These are phyloP conservation scores for Salix dunnii DNA, from an alignment of 345 rosid species.

Conservation along the genomic window DNA sequence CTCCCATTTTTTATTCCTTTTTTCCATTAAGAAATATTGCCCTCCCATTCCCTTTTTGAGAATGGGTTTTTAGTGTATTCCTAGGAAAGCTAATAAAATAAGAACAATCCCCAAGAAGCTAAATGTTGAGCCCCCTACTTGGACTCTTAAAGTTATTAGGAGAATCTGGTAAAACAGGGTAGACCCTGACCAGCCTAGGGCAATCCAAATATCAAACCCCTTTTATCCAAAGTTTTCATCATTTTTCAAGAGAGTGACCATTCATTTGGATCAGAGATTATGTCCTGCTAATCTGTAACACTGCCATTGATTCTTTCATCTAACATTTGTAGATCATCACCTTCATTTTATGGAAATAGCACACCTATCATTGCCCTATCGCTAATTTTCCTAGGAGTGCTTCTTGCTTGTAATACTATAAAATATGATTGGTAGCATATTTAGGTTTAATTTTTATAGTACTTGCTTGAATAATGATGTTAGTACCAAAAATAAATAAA, in stretches of 20 bases:
- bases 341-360: conserved; percentile 12
- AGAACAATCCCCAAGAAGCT: conserved; percentile 73
- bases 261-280: conserved; percentile 83
- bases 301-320: conserved; percentile 1
- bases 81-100: conserved; percentile 54
- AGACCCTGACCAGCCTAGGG: conserved; percentile 86
- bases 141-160: conserved; percentile 92
- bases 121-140: conserved; percentile 80
- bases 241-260: conserved; percentile 85
- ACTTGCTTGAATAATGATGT: conserved; percentile 10
- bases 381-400: conserved; percentile 1
- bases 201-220: conserved; percentile 66
- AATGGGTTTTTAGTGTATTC: no score
- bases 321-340: conserved; percentile 23
- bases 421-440: conserved; percentile 13
- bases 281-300: conserved; percentile 38
- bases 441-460: conserved; percentile 15
- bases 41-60: no score
- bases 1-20: no score
- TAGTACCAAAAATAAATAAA: not conserved
- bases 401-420: conserved; percentile 20
- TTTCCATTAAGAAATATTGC: no score
- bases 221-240: conserved; percentile 77
- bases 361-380: conserved; percentile 11
- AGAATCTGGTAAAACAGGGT: conserved; percentile 91